A percentile compares a stretch with the other conserved stretches of the same genome.
Conservation (phyloP, 208 protist species). For the Vickermania ingenoplastis region DNA sequence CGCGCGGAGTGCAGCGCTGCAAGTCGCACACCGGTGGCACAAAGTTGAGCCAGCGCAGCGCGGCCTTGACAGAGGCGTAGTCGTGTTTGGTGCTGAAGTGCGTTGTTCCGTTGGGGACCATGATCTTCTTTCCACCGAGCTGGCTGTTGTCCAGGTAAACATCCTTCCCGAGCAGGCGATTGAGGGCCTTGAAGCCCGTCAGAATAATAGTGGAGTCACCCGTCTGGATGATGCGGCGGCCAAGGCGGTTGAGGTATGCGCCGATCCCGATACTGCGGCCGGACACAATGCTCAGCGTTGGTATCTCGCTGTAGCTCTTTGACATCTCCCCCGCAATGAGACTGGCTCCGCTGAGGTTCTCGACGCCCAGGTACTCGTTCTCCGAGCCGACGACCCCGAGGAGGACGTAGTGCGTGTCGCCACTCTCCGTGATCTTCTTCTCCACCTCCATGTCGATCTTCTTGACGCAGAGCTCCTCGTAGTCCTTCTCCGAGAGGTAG, state of each 20-base stretch:
- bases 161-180: conserved; percentile 92
- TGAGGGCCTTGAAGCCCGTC: conserved; percentile 90
- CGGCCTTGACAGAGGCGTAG: conserved; percentile 47
- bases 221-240: conserved; percentile 94
- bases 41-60: conserved; percentile 88
- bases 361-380: conserved; percentile 94
- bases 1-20: conserved; percentile 30
- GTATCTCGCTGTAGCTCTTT: conserved; percentile 93
- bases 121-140: conserved; percentile 95
- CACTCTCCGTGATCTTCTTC: conserved; percentile 27
- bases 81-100: conserved; percentile 86
- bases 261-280: conserved; percentile 98
- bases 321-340: conserved; percentile 97
- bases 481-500: conserved; percentile 89
- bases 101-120: conserved; percentile 95
- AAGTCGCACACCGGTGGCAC: conserved; percentile 60
- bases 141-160: conserved; percentile 97
- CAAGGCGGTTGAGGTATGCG: conserved; percentile 96
- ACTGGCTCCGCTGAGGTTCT: conserved; percentile 96
- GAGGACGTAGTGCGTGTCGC: conserved; percentile 79
- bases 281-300: conserved; percentile 95
- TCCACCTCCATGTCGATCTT: conserved; percentile 32
- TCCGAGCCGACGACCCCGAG: conserved; percentile 87
- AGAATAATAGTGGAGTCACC: conserved; percentile 91
- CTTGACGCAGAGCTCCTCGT: conserved; percentile 44